phyloP scores from a whole-genome alignment of 2,329 filamentous ascomycete species.

The Trichoderma semiorbis region DNA sequence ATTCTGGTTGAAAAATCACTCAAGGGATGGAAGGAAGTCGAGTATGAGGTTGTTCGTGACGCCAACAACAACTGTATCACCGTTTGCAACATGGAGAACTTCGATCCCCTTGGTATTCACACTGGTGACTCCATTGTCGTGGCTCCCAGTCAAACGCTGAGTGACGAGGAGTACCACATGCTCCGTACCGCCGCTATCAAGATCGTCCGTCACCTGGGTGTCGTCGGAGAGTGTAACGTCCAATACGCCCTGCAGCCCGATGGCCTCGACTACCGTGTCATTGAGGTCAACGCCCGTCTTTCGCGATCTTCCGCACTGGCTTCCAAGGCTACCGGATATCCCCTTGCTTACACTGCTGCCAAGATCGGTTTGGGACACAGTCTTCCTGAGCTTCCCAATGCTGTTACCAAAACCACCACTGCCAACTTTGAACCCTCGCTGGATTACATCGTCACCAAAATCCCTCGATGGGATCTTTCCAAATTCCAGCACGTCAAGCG shows the following conservation, averaged over 20 bases:
- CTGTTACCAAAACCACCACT: conserved; percentile 96
- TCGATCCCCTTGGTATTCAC: conserved; percentile 94
- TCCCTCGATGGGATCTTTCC: conserved; percentile 94
- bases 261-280: conserved; percentile 95
- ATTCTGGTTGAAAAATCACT: conserved; percentile 98
- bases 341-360: conserved; percentile 92
- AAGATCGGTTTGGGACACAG: conserved; percentile 97
- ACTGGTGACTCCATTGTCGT: conserved; percentile 99
- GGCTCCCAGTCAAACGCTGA: conserved; percentile 92
- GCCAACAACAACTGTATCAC: conserved; percentile 98
- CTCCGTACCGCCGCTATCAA: conserved; percentile 96
- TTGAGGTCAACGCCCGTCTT: conserved; percentile 97
- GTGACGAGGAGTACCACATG: conserved; percentile 99
- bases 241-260: conserved; percentile 97
- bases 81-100: conserved; percentile 82
- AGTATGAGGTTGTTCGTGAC: conserved; percentile 97
- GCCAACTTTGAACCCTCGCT: conserved; percentile 98
- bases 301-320: conserved; percentile 95
- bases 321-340: conserved; percentile 97
- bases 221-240: conserved; percentile 98
- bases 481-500: conserved; percentile 99
- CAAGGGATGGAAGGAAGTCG: conserved; percentile 99
- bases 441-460: conserved; percentile 98
- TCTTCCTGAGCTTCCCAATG: conserved; percentile 92
- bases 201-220: conserved; percentile 93